phyloP scores from a whole-genome alignment of 805 yeast species.

The Priceomyces melissophilus region DNA sequence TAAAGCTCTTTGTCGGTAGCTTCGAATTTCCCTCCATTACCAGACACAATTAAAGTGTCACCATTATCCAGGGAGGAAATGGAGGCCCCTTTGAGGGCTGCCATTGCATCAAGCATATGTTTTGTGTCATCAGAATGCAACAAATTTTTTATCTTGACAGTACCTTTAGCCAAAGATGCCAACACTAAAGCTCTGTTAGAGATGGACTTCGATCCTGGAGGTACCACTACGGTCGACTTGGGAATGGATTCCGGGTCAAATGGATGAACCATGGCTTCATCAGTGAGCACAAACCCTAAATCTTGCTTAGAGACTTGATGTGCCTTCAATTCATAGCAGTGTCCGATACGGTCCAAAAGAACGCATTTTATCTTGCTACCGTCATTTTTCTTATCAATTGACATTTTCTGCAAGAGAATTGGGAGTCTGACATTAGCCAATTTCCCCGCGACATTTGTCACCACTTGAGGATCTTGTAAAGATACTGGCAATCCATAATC shows the following conservation, averaged over 20 bases:
- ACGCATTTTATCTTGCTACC: slow-evolving; percentile 89
- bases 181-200: slow-evolving; percentile 91
- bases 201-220: slow-evolving; percentile 97
- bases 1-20: slow-evolving; percentile 70
- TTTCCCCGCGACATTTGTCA: slow-evolving; percentile 63
- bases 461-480: slow-evolving; percentile 65
- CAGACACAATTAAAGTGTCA: slow-evolving; percentile 77
- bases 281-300: slow-evolving; percentile 76
- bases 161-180: slow-evolving; percentile 88
- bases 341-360: slow-evolving; percentile 77
- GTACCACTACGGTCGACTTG: slow-evolving; percentile 52
- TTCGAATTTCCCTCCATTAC: slow-evolving; percentile 75
- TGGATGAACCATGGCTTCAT: slow-evolving; percentile 68
- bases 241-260: slow-evolving; percentile 38
- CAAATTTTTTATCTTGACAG: slow-evolving; percentile 77
- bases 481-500: slow-evolving; percentile 86
- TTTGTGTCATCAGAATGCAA: slow-evolving; percentile 96
- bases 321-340: slow-evolving; percentile 85
- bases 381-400: slow-evolving; percentile 94
- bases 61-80: slow-evolving; percentile 85
- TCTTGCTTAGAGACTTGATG: slow-evolving; percentile 79
- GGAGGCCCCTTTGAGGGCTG: slow-evolving; percentile 74
- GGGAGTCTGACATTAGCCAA: slow-evolving; percentile 67
- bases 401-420: slow-evolving; percentile 74
- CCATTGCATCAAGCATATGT: slow-evolving; percentile 87